phyloP scores from a whole-genome alignment of 495 filamentous ascomycete species.

The Daldinia childiae region DNA sequence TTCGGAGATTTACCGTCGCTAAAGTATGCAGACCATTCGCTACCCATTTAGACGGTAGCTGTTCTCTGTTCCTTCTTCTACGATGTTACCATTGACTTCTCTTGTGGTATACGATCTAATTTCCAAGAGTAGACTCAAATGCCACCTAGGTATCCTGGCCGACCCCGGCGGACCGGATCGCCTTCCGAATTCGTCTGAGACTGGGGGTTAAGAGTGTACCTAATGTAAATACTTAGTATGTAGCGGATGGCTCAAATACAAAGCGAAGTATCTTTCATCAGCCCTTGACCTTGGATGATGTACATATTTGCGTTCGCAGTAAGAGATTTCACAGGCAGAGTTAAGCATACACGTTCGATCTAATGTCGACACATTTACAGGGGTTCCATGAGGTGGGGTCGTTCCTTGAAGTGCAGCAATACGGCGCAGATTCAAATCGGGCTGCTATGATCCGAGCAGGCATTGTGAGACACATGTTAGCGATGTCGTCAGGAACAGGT shows the following conservation, averaged over 20 bases:
- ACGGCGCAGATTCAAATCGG: constrained; percentile 6
- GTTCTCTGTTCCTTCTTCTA: not conserved
- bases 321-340: not conserved
- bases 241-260: not conserved
- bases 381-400: not conserved
- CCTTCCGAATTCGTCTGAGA: not conserved
- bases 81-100: not conserved
- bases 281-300: no score
- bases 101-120: constrained; percentile 12
- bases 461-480: constrained; percentile 20
- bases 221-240: not conserved
- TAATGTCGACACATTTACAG: not conserved
- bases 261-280: no score
- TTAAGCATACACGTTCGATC: not conserved
- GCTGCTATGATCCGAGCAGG: constrained; percentile 20
- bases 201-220: not conserved
- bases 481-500: constrained; percentile 6
- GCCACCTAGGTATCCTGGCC: not conserved
- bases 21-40: not conserved
- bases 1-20: not conserved
- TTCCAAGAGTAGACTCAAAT: constrained; percentile 15
- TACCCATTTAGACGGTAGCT: not conserved
- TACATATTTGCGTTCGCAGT: not conserved
- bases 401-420: not conserved
- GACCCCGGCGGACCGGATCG: constrained; percentile 14